Evolutionary conservation across 179 eudicot genomes (phyloP).

Genomic region (Beta corolliflora): DNA sequence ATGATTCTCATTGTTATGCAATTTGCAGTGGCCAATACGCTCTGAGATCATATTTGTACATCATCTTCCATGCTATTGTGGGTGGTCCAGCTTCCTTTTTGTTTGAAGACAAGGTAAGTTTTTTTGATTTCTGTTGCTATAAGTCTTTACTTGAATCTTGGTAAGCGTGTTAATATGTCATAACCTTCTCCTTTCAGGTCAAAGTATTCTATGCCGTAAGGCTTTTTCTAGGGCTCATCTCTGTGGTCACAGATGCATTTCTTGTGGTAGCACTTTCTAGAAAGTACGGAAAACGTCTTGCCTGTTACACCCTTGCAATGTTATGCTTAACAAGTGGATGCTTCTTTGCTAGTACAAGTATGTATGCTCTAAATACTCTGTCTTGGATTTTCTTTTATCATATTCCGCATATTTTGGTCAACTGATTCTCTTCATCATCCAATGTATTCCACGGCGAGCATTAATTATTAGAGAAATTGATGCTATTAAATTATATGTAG

Average conservation of each 20-base stretch:
- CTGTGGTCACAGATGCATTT: slow-evolving; percentile 82
- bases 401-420: neutral
- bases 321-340: slow-evolving; percentile 94
- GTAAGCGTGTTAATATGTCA: slow-evolving; percentile 5
- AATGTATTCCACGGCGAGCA: neutral
- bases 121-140: neutral
- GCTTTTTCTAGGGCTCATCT: slow-evolving; percentile 79
- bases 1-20: slow-evolving; percentile 7
- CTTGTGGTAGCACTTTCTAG: slow-evolving; percentile 89
- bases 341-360: slow-evolving; percentile 97
- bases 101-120: slow-evolving; percentile 78
- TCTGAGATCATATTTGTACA: slow-evolving; percentile 81
- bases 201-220: slow-evolving; percentile 89
- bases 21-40: slow-evolving; percentile 80
- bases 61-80: slow-evolving; percentile 73
- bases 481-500: neutral
- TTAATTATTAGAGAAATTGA: neutral
- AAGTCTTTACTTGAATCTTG: neutral
- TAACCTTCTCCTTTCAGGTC: slow-evolving; percentile 50
- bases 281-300: slow-evolving; percentile 93
- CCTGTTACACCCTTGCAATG: slow-evolving; percentile 85
- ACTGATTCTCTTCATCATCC: slow-evolving; percentile 4
- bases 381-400: neutral
- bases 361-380: slow-evolving; percentile 20
- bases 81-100: slow-evolving; percentile 78